These are phyloP conservation scores for cucumber (Cucumis sativus) DNA, from an alignment of 306 rosid species.

Conservation along the genomic window Cucumber_9930_V3 NC_026660.2:731001-731500, in stretches of 20 bases:
- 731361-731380: constrained; percentile 11
- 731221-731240: no score
- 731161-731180: no score
- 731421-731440: constrained; percentile 4
- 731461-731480: constrained; percentile 50
- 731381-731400: constrained; percentile 7
- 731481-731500: constrained; percentile 37
- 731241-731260: not conserved
- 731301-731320: constrained; percentile 40
- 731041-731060: no score
- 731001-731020: not conserved
- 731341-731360: constrained; percentile 65
- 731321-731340: constrained; percentile 90
- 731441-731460: constrained; percentile 8
- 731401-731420: constrained; percentile 7
- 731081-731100: no score
- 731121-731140: no score
- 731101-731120: no score
- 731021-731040: not conserved
- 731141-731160: no score
- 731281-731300: not conserved
- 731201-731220: no score
- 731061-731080: no score
- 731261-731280: not conserved
- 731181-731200: no score